Percentiles rank a stretch among this genome's conserved stretches.
These are phyloP conservation scores for Mycena capillaripes DNA, from an alignment of 768 basidiomycete species.

Conservation along the genomic window DNA sequence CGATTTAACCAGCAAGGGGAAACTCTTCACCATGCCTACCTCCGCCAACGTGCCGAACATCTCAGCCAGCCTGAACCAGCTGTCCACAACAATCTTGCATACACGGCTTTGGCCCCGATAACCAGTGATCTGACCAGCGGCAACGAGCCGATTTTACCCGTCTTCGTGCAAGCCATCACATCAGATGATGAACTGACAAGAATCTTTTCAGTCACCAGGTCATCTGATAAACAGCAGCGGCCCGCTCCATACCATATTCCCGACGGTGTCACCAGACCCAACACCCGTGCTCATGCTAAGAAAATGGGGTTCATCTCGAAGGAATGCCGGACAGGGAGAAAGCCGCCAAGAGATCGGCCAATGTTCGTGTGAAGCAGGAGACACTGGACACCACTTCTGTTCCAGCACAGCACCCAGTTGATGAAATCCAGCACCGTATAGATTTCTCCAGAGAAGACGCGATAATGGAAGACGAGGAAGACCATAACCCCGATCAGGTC, in stretches of 20 bases:
- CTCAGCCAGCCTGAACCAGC: neutral
- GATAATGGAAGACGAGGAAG: constrained; percentile 10
- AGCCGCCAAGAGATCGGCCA: too few species aligned
- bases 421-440: neutral
- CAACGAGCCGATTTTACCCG: neutral
- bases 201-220: constrained; percentile 12
- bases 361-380: neutral
- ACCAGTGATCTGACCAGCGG: neutral
- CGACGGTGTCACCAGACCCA: neutral
- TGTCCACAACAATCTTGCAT: constrained; percentile 10
- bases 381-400: neutral
- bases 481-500: neutral
- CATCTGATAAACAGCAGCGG: neutral
- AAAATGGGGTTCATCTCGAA: neutral
- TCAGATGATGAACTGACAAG: neutral
- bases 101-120: neutral
- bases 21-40: constrained; percentile 2
- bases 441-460: constrained; percentile 10
- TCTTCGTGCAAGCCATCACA: constrained; percentile 1
- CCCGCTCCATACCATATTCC: constrained; percentile 1
- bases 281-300: constrained; percentile 13
- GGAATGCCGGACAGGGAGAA: neutral
- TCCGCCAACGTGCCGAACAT: neutral
- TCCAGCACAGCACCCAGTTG: neutral
- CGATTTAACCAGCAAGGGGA: constrained; percentile 15